phyloP scores from a whole-genome alignment of 352 stramenopile species.

The Phytophthora boehmeriae region DNA sequence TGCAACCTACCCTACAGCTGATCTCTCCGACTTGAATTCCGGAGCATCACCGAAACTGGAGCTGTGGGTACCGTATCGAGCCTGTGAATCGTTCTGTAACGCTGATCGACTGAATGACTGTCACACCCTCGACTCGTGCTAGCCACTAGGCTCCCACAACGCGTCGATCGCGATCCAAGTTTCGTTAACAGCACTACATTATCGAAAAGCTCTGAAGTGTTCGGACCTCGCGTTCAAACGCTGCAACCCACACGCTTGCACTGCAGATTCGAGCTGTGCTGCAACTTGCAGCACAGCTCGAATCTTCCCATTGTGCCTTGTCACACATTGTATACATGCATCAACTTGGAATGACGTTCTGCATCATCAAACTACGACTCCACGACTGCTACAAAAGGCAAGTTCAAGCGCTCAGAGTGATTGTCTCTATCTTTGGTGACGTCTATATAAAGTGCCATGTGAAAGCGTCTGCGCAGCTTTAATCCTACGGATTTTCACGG shows the following conservation, averaged over 20 bases:
- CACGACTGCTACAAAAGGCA: constrained; percentile 24
- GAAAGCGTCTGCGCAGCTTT: neutral
- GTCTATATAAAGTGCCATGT: too few species aligned
- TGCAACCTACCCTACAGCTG: too few species aligned
- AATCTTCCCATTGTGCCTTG: too few species aligned
- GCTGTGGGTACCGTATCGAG: too few species aligned
- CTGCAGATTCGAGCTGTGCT: too few species aligned
- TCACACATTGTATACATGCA: too few species aligned
- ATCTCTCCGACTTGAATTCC: too few species aligned
- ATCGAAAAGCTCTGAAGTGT: neutral
- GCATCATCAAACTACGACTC: neutral
- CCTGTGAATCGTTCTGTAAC: neutral
- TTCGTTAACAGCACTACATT: neutral
- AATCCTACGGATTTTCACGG: constrained; percentile 1
- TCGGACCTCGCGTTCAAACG: neutral
- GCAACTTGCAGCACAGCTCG: too few species aligned
- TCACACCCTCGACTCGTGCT: neutral
- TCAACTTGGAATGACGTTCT: too few species aligned
- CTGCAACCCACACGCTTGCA: neutral
- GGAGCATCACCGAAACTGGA: too few species aligned
- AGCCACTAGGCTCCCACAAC: constrained; percentile 5
- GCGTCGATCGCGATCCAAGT: neutral
- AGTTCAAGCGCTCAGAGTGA: constrained; percentile 30
- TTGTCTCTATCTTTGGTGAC: constrained; percentile 6
- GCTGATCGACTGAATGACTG: neutral